Evolutionary conservation across 2,329 filamentous ascomycete genomes (phyloP), one percentile per base, ranked within the genome.

Genomic region (Peltaster fructicola): DNA sequence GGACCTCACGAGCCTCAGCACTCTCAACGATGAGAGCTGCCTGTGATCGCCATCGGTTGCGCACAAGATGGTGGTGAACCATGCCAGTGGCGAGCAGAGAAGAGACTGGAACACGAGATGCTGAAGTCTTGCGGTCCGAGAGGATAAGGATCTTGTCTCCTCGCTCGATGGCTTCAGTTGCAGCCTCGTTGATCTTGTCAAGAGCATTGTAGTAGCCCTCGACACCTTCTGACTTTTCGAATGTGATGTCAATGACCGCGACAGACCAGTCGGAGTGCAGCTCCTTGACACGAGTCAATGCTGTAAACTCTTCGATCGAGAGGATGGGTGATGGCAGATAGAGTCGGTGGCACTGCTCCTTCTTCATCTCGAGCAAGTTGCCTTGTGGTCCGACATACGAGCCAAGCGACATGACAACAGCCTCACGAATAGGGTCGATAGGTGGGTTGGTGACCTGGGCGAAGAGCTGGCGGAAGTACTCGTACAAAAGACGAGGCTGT

Each of bases 401-500:
- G 49, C 92, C 84, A 19, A 95, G 59, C 28, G 85, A 93, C 85
- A 95, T 95, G 53, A 95, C 85, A 44, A 93, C 88, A 14, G 84
- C 85, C 63, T 95, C 85, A 53, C 85, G 69, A 41, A 95, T 95
- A 15, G 85, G 85, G 47, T 95, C 85, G 45, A 95, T 95, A 8
- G 85, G 85, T 39, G 85, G 85, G 54, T 95, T 95, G 33, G 85
- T 95, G 50, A 95, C 85, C 57, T 95, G 85, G 7, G 85, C 85
- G 51, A 95, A 95, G 20, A 95, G 73, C 59, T 95, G 80, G 34
- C 85, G 73, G 73, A 95, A 95, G 58, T 95, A 95, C 53, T 93
- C 85, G 52, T 79, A 91, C 11, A 93, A 67, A 26, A 92, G 63
- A 39, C 84, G 78, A 39, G 85, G 82, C 34, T 84, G 78, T 37